Evolutionary conservation across 352 stramenopile genomes (phyloP).

Genomic region (Pythium monospermum): DNA sequence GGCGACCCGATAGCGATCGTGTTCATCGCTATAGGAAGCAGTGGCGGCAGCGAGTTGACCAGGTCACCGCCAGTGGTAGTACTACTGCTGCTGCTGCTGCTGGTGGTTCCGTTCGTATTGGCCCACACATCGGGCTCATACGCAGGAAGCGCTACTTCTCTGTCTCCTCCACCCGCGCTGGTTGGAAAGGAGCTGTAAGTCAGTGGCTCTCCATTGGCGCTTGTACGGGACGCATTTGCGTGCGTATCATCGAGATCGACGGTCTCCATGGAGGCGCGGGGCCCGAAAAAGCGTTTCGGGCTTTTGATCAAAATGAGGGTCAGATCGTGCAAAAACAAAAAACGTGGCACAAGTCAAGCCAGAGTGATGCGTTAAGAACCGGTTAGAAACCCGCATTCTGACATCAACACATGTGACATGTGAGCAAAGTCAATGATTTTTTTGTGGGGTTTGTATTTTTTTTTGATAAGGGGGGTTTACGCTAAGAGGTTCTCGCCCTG

Average conservation of each 20-base stretch:
- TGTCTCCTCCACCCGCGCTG: too few species aligned
- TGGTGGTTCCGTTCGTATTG: not conserved
- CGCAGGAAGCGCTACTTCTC: too few species aligned
- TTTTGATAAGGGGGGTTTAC: conserved; percentile 24
- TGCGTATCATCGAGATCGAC: conserved; percentile 3
- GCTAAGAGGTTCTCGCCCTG: conserved; percentile 80
- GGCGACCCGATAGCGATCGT: conserved; percentile 13
- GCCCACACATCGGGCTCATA: too few species aligned
- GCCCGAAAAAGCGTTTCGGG: not conserved
- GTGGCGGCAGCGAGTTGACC: not conserved
- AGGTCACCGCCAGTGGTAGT: too few species aligned
- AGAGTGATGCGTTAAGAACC: not conserved
- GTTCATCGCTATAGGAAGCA: not conserved
- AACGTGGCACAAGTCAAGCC: not conserved
- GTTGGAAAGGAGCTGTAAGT: too few species aligned
- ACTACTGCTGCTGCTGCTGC: too few species aligned
- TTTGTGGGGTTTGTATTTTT: conserved; percentile 5
- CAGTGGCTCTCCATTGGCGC: not conserved
- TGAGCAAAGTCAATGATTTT: too few species aligned
- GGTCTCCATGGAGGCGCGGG: conserved; percentile 8
- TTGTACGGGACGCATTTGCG: not conserved
- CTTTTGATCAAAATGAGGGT: conserved; percentile 1
- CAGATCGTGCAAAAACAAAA: not conserved
- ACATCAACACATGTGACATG: not conserved
- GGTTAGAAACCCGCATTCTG: conserved; percentile 1